Base-by-base conservation (phyloP, 2,329 filamentous ascomycete genomes). In the Decorospora gaudefroyi region DNA sequence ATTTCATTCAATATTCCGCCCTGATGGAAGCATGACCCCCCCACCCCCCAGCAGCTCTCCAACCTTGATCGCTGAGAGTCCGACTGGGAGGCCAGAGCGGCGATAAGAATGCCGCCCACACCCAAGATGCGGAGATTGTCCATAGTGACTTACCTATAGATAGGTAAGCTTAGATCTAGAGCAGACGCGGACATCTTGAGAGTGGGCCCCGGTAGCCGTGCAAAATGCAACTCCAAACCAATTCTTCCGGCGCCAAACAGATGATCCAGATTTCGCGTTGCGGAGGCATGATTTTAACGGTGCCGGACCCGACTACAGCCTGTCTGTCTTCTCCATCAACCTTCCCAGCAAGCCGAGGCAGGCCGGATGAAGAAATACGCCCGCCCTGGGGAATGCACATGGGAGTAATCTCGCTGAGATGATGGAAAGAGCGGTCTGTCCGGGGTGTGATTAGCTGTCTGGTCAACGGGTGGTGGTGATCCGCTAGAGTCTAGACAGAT, bases 241-340 rank as follows among this genome's bases (percentile, higher is more conserved):
- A 52, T 57, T 57, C 46, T 55, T 41, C 53, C 51, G 51, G 51
- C 42, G 22, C 42, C 39, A 47, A 40, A 27, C 30, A 37, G 21
- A 35, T 31, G 30, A 34, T 31, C 19, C 41, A 45, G 36, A 46
- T 45, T 36, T 54, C 46, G 51, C 51, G 48, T 52, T 41, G 33
- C 38, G 32, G 37, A 33, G 23, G 35, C 42, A 35, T 25, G 42
- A 36, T 34, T 35, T 27, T 29, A 37, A n/a, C 42, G 19, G 35
- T 23, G 42, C 30, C 36, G 36, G 42, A 31, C 27, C 44, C 36
- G 37, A 46, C 46, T 42, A 34, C 42, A 49, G 33, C 40, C 30
- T 31, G 30, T 42, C 35, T 16, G 17, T n/a, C 33, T 23, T 42
- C 38, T 41, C 40, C 29, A 48, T 28, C 18, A 27, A 23, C 38